A percentile compares a stretch with the other conserved stretches of the same genome.
These are phyloP conservation scores for Lachnellula suecica DNA, from an alignment of 2,329 filamentous ascomycete species.

Conservation along the genomic window DNA sequence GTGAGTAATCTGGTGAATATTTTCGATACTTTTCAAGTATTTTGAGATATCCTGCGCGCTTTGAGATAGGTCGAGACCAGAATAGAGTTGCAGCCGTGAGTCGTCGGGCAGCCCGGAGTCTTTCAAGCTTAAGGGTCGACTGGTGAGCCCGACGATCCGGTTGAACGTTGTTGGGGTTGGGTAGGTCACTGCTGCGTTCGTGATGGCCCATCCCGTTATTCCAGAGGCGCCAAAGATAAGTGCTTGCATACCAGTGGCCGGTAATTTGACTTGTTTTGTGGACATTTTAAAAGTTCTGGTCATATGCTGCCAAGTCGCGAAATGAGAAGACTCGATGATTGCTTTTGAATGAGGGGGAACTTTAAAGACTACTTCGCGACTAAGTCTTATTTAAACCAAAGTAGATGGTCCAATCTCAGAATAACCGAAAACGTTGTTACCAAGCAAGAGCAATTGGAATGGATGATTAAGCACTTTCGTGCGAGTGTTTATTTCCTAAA, in stretches of 20 bases:
- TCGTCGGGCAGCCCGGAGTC: slow-evolving; percentile 20
- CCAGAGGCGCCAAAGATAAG: slow-evolving; percentile 33
- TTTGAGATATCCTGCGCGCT: slow-evolving; percentile 28
- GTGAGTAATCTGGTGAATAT: slow-evolving; percentile 40
- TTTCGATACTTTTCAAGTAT: slow-evolving; percentile 34
- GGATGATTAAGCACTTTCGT: neutral
- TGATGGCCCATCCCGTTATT: slow-evolving; percentile 34
- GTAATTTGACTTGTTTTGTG: neutral
- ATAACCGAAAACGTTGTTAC: neutral
- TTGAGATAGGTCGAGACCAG: slow-evolving; percentile 36
- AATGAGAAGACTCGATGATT: too few species aligned
- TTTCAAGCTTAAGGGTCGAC: slow-evolving; percentile 18
- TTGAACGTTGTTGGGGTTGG: slow-evolving; percentile 29
- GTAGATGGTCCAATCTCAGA: too few species aligned
- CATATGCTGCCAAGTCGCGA: neutral
- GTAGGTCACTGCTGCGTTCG: slow-evolving; percentile 26
- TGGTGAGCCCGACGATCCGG: slow-evolving; percentile 29
- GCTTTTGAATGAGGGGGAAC: too few species aligned
- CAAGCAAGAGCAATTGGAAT: neutral
- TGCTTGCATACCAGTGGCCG: slow-evolving; percentile 8
- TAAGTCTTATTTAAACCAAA: too few species aligned
- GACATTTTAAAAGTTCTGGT: neutral
- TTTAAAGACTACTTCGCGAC: too few species aligned
- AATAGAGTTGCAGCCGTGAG: slow-evolving; percentile 31
- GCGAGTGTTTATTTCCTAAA: neutral